Percentiles rank a stretch among this genome's conserved stretches.
Conservation (phyloP, 1,139 yeast genomes). For the Nadsonia commutata region DNA sequence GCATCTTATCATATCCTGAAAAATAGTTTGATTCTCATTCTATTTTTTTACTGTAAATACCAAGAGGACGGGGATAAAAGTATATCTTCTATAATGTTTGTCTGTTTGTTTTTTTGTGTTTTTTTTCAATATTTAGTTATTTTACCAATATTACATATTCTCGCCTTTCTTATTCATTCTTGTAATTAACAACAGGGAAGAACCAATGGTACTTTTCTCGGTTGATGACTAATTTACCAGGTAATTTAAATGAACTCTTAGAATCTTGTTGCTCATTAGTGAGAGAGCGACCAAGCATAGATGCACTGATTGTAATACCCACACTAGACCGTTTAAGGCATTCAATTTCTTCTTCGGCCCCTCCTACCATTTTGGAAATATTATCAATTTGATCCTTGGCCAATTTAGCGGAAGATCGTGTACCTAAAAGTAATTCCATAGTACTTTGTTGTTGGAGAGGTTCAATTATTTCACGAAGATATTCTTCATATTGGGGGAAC, state of each 20-base stretch:
- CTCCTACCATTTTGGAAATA: constrained; percentile 9
- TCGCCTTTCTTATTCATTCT: not conserved
- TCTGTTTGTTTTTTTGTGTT: no score
- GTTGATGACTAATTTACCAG: constrained; percentile 9
- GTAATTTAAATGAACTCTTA: not conserved
- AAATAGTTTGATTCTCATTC: no score
- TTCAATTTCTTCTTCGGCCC: constrained; percentile 17
- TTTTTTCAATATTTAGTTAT: no score
- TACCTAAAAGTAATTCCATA: constrained; percentile 11
- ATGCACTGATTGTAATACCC: constrained; percentile 17
- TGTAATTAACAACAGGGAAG: constrained; percentile 19
- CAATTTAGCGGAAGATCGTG: constrained; percentile 10
- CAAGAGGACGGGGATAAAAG: no score
- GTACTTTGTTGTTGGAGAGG: constrained; percentile 1
- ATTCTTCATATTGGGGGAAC: constrained; percentile 33
- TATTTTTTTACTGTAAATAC: no score
- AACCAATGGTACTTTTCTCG: constrained; percentile 19
- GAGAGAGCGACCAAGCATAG: constrained; percentile 7
- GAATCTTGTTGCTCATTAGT: constrained; percentile 5
- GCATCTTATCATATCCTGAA: no score
- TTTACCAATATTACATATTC: no score
- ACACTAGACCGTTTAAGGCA: constrained; percentile 20
- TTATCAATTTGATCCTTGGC: constrained; percentile 13
- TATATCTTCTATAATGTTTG: no score
- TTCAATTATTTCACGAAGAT: constrained; percentile 4